Base-by-base conservation (phyloP, 305 asterid species). In the Rubia peregrina region DNA sequence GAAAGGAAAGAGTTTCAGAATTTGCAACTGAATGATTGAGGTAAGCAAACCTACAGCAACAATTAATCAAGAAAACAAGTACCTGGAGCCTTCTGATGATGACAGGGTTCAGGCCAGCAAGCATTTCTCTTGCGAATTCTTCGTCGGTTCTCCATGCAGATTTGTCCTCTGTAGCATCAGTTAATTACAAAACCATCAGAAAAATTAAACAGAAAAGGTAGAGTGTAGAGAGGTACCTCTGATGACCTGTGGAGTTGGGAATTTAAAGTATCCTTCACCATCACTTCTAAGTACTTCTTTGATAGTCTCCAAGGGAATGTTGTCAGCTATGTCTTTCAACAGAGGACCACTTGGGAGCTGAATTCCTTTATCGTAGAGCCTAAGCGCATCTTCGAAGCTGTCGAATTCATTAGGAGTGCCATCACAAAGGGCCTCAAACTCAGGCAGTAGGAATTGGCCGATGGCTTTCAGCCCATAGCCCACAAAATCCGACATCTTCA, bases 111-210 rank as follows among this genome's bases (percentile, higher is more conserved):
- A 77, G 40, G 72, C 84, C 84, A 19, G 82, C 84, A 30, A 80
- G 48, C 84, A 76, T 78, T 71, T 82, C 83, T 65, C 85, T 76
- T 49, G 79, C 80, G 71, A 82, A 79, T 69, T 82, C 85, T 69
- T 79, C 83, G 56, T 82, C 83, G 0, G 85, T 79, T 44, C 85
- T 76, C 85, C 85, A 82, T 1, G 83, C 83, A 36, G 78, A 55
- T 65, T 74, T 79, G 24, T 79, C 79, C 76, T 68, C 85, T 82
- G 77, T 63, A 70, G 67, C 62, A 61, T 36, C 55, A 33, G 21
- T 64, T 26, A 16, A 17, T 51, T 21, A 51, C 9, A 51, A 51
- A 51, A 6, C 9, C 21, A 17, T 51, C 5, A 65, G 19, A 60
- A 40, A 4, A 8, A 21, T 14, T n/a, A n/a, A n/a, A n/a, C n/a